Evolutionary conservation across 129 eudicot genomes (phyloP).

Genomic region (Artemisia tridentata): DNA sequence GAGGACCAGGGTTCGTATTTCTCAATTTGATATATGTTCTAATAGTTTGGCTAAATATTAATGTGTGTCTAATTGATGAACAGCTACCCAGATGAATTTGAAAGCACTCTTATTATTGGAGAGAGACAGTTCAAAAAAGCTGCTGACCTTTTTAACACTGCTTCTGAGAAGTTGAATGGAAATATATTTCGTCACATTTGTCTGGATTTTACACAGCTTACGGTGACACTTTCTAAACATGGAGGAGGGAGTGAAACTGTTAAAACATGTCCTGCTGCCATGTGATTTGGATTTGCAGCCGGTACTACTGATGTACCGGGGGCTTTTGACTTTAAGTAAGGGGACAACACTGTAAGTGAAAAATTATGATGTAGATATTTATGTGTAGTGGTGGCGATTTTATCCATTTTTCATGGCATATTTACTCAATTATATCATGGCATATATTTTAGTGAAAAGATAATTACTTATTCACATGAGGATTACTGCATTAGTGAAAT

Average conservation of each 20-base stretch:
- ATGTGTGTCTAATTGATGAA: constrained; percentile 7
- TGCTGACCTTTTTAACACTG: constrained; percentile 69
- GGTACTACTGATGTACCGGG: constrained; percentile 99
- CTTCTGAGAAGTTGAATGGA: constrained; percentile 73
- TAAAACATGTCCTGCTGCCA: constrained; percentile 95
- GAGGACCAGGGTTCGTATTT: constrained; percentile 89
- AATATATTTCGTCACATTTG: constrained; percentile 76
- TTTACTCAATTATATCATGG: too few relatives aligned
- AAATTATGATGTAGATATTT: constrained; percentile 2
- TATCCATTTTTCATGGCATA: not conserved
- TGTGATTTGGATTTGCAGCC: constrained; percentile 99
- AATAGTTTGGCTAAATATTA: constrained; percentile 8
- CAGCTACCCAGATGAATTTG: constrained; percentile 96
- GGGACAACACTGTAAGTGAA: constrained; percentile 64
- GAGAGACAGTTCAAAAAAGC: constrained; percentile 88
- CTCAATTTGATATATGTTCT: constrained; percentile 7
- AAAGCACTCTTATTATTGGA: constrained; percentile 93
- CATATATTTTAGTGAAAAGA: too few relatives aligned
- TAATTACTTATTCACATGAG: too few relatives aligned
- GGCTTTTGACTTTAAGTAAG: constrained; percentile 95
- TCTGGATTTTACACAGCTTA: constrained; percentile 71
- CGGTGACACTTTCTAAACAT: constrained; percentile 61
- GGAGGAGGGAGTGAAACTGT: constrained; percentile 64
- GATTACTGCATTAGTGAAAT: too few relatives aligned
- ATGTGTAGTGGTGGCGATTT: not conserved